Evolutionary conservation across 352 stramenopile genomes (phyloP).

Genomic region (Phytophthora capsici): DNA sequence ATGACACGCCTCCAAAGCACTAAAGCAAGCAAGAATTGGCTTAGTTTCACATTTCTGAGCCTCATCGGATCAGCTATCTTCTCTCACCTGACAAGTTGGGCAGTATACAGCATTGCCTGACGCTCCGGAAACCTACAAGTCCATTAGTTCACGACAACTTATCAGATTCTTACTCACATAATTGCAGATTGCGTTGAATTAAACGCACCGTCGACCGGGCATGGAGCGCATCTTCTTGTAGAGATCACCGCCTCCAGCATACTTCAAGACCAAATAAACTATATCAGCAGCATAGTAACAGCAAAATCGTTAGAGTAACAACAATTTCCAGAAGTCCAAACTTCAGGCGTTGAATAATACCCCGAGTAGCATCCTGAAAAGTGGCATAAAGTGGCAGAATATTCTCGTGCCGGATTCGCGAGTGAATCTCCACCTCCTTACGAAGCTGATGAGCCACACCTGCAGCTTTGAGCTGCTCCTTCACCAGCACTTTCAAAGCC

Average conservation of each 20-base stretch:
- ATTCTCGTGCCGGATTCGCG: constrained; percentile 86
- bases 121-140: constrained; percentile 60
- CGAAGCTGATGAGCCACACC: constrained; percentile 81
- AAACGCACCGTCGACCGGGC: constrained; percentile 48
- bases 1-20: constrained; percentile 73
- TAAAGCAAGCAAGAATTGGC: constrained; percentile 7
- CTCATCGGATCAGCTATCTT: not conserved
- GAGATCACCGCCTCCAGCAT: constrained; percentile 83
- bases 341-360: constrained; percentile 18
- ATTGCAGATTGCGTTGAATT: not conserved
- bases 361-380: constrained; percentile 80
- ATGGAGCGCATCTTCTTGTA: constrained; percentile 78
- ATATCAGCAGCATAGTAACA: not conserved
- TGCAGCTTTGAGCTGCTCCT: constrained; percentile 74
- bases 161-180: not conserved
- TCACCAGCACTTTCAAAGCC: constrained; percentile 93
- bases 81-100: constrained; percentile 71
- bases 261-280: constrained; percentile 92
- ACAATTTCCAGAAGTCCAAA: not conserved
- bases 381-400: constrained; percentile 89
- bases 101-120: constrained; percentile 69
- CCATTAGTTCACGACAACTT: not conserved
- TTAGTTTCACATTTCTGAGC: not conserved
- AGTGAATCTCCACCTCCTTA: constrained; percentile 94
- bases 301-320: not conserved